Base-by-base conservation (phyloP, 768 basidiomycete species). In the Lactarius hengduanensis region DNA sequence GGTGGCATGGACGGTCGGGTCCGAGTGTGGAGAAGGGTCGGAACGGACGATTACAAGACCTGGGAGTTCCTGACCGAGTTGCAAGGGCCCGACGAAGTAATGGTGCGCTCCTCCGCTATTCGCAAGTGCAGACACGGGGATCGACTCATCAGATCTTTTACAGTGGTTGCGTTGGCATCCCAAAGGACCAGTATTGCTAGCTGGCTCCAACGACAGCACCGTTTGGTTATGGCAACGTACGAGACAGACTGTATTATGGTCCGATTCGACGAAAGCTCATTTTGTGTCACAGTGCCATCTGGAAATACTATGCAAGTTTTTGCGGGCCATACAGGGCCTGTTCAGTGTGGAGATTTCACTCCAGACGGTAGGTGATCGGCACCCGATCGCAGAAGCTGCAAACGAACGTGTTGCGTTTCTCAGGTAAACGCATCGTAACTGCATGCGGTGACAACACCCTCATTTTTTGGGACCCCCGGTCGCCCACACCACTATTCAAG, bases 1-100 rank as follows among this genome's bases (percentile, higher is more conserved):
- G 97, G 96, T 11, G 97, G 97, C 0, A 98, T 99, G 97, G 97
- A 99, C 73, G 97, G 97, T 10, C 89, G 87, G 75, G 89, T 98
- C 45, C 82, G 96, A 68, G 79, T 99, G 67, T 99, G 97, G 97
- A 80, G 90, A 73, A 81, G 94, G 72, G 90, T 94, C 16, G 89
- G 87, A 5, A 89, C 80, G 70, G 86, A 88, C 55, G 78, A 88
- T 67, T 91, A 87, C 78, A 84, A 80, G 67, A 84, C 79, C 61
- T 99, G 97, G 97, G 96, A 98, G 76, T 96, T 98, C 76, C 79
- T 97, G 76, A 95, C 92, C 6, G 91, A 91, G 73, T 79, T 99
- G 41, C 90, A 94, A 71, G 96, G 96, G 2, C 92, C 94, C 9
- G 95, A 97, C 77, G 97, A 99, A 80, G 90, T 98, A 69, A 91